Percentiles rank a stretch among this genome's conserved stretches.
These are phyloP conservation scores for Boehmeria nivea DNA, from an alignment of 306 rosid genomes.

Conservation along the genomic window DNA sequence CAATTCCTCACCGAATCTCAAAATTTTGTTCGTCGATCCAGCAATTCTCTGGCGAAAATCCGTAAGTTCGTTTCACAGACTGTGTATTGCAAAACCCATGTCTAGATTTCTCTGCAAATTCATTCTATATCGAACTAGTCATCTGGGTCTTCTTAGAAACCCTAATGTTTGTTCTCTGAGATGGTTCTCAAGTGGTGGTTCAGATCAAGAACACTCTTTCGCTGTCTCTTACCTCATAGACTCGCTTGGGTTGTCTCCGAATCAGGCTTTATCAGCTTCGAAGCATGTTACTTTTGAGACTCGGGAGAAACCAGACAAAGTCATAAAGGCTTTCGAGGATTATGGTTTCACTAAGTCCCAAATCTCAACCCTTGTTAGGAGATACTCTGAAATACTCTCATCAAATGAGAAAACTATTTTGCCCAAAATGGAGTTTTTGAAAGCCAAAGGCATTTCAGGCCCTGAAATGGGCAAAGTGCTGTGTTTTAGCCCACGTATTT, in stretches of 20 bases:
- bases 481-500: neutral
- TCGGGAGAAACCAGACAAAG: conserved; percentile 28
- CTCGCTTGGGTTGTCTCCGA: conserved; percentile 6
- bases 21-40: no score
- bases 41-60: neutral
- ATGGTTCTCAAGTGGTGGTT: neutral
- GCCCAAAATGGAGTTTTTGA: conserved; percentile 36
- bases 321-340: conserved; percentile 10
- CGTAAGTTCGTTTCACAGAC: neutral
- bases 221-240: no score
- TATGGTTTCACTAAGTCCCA: conserved; percentile 20
- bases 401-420: conserved; percentile 9
- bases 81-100: conserved; percentile 1
- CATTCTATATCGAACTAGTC: neutral
- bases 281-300: conserved; percentile 11
- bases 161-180: neutral
- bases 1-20: no score
- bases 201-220: neutral
- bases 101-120: conserved; percentile 6
- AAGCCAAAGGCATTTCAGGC: conserved; percentile 27
- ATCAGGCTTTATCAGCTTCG: conserved; percentile 29
- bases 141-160: conserved; percentile 3
- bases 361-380: conserved; percentile 1
- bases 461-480: conserved; percentile 19
- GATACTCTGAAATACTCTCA: neutral